Evolutionary conservation across 228 moss, liverwort and hornwort species (phyloP).

Genomic region (Sphagnum magellanicum): DNA sequence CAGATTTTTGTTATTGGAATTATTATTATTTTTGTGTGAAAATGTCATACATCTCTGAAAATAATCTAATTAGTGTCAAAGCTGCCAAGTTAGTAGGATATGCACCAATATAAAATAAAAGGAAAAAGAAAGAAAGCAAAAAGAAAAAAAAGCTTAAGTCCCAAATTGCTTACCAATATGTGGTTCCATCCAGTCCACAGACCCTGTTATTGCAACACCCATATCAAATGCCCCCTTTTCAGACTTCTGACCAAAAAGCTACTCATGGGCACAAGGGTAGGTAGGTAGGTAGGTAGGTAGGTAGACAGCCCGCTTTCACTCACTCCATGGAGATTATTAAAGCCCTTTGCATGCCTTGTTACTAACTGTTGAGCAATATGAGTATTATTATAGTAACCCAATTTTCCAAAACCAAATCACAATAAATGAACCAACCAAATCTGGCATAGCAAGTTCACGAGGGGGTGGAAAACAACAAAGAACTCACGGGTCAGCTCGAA

Average conservation of each 20-base stretch:
- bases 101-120: neutral
- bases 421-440: neutral
- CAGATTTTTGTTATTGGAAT: neutral
- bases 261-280: too few relatives aligned
- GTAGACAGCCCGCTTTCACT: too few relatives aligned
- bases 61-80: neutral
- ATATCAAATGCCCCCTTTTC: neutral
- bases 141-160: neutral
- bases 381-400: neutral
- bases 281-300: too few relatives aligned
- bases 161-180: constrained; percentile 46
- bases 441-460: neutral
- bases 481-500: constrained; percentile 75
- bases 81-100: too few relatives aligned
- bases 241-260: too few relatives aligned
- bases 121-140: neutral
- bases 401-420: neutral
- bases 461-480: neutral
- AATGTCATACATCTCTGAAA: neutral
- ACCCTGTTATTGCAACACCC: constrained; percentile 19
- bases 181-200: constrained; percentile 69
- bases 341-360: too few relatives aligned
- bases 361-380: neutral
- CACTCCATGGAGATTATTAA: too few relatives aligned
- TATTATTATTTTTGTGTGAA: neutral